A percentile compares a stretch with the other conserved stretches of the same genome.
Evolutionary conservation across 208 protist species (phyloP).

Genomic region (Zelonia costaricensis): DNA sequence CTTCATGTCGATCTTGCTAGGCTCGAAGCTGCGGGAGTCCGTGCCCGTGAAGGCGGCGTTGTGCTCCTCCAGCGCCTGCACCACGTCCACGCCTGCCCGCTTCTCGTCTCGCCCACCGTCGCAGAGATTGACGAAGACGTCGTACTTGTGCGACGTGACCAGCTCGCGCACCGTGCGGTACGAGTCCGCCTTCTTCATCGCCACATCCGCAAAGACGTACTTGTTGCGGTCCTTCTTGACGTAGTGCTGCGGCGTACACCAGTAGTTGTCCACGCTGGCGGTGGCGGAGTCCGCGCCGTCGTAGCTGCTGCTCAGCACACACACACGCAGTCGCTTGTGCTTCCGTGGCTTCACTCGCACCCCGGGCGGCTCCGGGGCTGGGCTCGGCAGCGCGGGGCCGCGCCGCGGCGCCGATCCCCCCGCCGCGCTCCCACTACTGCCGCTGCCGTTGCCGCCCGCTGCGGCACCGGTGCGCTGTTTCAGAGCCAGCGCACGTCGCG

Average conservation of each 20-base stretch:
- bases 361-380: background rate
- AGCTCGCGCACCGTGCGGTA: constrained; percentile 76
- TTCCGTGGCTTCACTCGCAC: constrained; percentile 19
- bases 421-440: background rate
- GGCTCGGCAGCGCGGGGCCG: background rate
- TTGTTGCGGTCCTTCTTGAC: constrained; percentile 67
- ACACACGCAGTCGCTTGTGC: constrained; percentile 56
- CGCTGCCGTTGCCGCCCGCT: background rate
- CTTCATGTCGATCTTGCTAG: constrained; percentile 92
- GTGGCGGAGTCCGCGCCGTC: constrained; percentile 75
- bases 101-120: constrained; percentile 86
- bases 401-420: background rate
- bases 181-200: constrained; percentile 72
- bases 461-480: no score
- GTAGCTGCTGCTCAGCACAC: constrained; percentile 89
- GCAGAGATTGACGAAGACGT: constrained; percentile 91
- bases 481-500: no score
- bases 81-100: constrained; percentile 81
- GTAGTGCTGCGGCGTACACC: constrained; percentile 82
- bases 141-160: constrained; percentile 81
- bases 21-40: constrained; percentile 85
- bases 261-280: constrained; percentile 75
- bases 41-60: constrained; percentile 90
- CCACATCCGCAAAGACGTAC: constrained; percentile 73
- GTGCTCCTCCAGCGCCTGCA: constrained; percentile 82